Conservation (phyloP, 805 yeast species). For the Candida suzukii region DNA sequence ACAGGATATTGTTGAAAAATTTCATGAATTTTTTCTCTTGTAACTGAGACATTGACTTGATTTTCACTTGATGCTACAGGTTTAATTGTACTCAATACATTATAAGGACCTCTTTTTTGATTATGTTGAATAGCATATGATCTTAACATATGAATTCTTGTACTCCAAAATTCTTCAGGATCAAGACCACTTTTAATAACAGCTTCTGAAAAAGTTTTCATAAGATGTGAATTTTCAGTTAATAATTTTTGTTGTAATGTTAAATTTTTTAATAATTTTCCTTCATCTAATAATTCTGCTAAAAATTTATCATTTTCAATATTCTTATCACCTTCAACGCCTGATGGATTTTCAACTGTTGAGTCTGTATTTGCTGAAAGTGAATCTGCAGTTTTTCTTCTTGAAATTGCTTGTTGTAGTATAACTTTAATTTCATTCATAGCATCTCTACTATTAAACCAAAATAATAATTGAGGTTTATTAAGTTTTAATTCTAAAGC, state of each 20-base stretch:
- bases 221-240: slow-evolving; percentile 58
- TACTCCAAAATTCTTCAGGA: slow-evolving; percentile 82
- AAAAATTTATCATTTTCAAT: slow-evolving; percentile 21
- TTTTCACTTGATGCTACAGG: slow-evolving; percentile 92
- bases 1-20: slow-evolving; percentile 91
- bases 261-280: slow-evolving; percentile 58
- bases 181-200: slow-evolving; percentile 74
- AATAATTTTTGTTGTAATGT: slow-evolving; percentile 75
- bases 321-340: slow-evolving; percentile 4
- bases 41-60: slow-evolving; percentile 86
- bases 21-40: slow-evolving; percentile 83
- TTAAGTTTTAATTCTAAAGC: slow-evolving; percentile 22
- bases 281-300: slow-evolving; percentile 40
- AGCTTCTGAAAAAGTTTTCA: slow-evolving; percentile 78
- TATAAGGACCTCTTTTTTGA: slow-evolving; percentile 89
- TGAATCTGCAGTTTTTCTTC: slow-evolving; percentile 49
- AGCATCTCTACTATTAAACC: slow-evolving; percentile 64
- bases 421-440: slow-evolving; percentile 70
- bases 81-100: slow-evolving; percentile 86
- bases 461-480: slow-evolving; percentile 34
- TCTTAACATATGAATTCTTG: slow-evolving; percentile 69
- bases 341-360: neutral
- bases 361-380: slow-evolving; percentile 1
- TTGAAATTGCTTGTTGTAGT: slow-evolving; percentile 59
- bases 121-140: slow-evolving; percentile 80